These are phyloP conservation scores for Funneliformis mosseae DNA, from an alignment of 192 early-diverging fungal genomes.

Conservation along the genomic window DNA sequence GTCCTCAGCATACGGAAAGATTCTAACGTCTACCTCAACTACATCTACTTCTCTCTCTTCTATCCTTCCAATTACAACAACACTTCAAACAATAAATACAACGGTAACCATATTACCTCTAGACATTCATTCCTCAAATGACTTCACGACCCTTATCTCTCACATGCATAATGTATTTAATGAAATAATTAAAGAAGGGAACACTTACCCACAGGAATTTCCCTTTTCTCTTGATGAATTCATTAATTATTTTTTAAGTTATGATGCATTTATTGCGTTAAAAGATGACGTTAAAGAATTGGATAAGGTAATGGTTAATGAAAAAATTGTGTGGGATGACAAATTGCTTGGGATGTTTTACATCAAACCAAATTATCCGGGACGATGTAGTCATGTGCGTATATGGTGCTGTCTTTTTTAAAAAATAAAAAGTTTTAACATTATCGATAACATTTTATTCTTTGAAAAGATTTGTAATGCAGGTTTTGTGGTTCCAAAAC, in stretches of 20 bases:
- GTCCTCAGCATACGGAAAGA: too few species aligned
- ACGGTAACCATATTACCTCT: too few species aligned
- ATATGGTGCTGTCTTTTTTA: conserved; percentile 8
- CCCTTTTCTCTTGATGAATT: conserved; percentile 47
- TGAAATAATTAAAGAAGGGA: conserved; percentile 62
- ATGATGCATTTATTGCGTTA: conserved; percentile 56
- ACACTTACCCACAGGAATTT: conserved; percentile 73
- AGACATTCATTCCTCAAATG: too few species aligned
- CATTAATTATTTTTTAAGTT: conserved; percentile 54
- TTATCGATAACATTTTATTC: background rate
- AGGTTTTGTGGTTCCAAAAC: conserved; percentile 64
- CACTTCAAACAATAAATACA: too few species aligned
- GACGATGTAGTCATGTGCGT: conserved; percentile 55
- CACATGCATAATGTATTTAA: conserved; percentile 61
- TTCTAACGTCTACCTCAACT: too few species aligned
- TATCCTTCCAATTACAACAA: too few species aligned
- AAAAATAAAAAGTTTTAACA: too few species aligned
- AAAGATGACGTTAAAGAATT: conserved; percentile 38
- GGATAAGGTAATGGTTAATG: conserved; percentile 22
- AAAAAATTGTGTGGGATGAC: conserved; percentile 29
- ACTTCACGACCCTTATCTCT: background rate
- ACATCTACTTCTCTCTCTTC: too few species aligned
- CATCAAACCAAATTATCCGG: conserved; percentile 81
- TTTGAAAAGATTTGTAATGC: conserved; percentile 67
- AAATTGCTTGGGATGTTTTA: conserved; percentile 70